A percentile compares a stretch with the other conserved stretches of the same genome.
Conservation (phyloP, 768 basidiomycete species). For the Leucocoprinus sp. region DNA sequence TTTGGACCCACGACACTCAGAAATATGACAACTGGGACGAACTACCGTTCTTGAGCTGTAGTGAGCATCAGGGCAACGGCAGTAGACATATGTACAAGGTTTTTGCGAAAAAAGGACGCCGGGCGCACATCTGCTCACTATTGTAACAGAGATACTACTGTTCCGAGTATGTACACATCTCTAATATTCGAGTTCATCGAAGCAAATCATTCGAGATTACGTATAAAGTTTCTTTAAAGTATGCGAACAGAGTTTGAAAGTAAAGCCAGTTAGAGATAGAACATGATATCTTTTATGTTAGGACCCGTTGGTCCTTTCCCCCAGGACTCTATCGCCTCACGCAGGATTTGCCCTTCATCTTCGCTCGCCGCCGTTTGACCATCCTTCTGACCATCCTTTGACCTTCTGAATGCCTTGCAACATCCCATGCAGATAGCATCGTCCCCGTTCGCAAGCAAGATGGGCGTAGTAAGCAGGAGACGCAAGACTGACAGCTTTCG, state of each 20-base stretch:
- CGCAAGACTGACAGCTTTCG: slow-evolving; percentile 76
- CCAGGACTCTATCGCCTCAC: slow-evolving; percentile 53
- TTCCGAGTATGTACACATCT: no score
- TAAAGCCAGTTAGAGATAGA: slow-evolving; percentile 43
- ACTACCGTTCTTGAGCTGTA: no score
- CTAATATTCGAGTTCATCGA: no score
- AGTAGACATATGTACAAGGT: not conserved
- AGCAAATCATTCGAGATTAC: no score
- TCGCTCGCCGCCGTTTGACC: slow-evolving; percentile 17
- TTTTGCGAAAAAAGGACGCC: not conserved
- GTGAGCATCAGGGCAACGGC: no score
- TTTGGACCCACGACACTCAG: no score
- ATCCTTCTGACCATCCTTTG: slow-evolving; percentile 35
- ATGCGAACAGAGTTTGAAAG: not conserved
- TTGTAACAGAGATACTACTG: no score
- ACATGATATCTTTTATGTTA: slow-evolving; percentile 63
- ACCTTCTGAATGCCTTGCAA: slow-evolving; percentile 41
- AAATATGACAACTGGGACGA: no score
- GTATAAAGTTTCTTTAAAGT: no score
- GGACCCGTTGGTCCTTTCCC: slow-evolving; percentile 39
- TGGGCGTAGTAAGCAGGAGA: slow-evolving; percentile 83
- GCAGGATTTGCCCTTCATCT: slow-evolving; percentile 40
- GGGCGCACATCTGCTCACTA: not conserved
- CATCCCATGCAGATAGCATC: slow-evolving; percentile 70
- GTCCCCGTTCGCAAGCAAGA: slow-evolving; percentile 53